Conservation (phyloP, 1,139 yeast genomes). For the Magnusiomyces sp. region DNA sequence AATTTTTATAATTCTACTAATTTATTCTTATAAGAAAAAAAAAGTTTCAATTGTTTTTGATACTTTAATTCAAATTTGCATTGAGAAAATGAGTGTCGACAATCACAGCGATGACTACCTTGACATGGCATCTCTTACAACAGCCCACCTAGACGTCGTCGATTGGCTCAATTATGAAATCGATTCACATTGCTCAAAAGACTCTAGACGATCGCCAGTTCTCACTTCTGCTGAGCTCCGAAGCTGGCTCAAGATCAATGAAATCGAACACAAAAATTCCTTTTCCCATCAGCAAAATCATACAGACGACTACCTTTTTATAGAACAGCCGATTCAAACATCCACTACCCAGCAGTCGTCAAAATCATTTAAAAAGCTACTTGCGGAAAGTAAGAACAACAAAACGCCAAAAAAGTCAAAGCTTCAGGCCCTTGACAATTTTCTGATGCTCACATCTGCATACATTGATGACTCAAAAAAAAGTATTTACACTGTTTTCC, state of each 20-base stretch:
- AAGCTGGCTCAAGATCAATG: background rate
- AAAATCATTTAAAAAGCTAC: background rate
- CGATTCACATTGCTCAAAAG: background rate
- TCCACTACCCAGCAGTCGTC: too few species aligned
- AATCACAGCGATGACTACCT: background rate
- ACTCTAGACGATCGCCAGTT: background rate
- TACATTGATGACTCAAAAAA: conserved; percentile 8
- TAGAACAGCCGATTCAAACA: too few species aligned
- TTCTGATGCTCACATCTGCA: conserved; percentile 9
- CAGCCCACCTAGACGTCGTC: background rate
- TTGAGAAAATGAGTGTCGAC: too few species aligned
- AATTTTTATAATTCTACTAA: too few species aligned
- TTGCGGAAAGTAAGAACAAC: background rate
- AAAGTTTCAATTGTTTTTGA: too few species aligned
- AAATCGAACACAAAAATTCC: too few species aligned
- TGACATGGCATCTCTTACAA: background rate
- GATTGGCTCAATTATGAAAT: background rate
- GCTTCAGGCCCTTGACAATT: conserved; percentile 9
- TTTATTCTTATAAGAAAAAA: too few species aligned
- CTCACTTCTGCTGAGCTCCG: background rate
- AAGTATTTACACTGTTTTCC: conserved; percentile 8
- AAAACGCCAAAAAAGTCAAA: background rate
- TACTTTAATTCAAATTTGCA: too few species aligned
- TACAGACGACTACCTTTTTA: too few species aligned
- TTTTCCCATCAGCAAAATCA: too few species aligned